These are phyloP conservation scores for Pythium volutum DNA, from an alignment of 352 stramenopile genomes.

Conservation along the genomic window DNA sequence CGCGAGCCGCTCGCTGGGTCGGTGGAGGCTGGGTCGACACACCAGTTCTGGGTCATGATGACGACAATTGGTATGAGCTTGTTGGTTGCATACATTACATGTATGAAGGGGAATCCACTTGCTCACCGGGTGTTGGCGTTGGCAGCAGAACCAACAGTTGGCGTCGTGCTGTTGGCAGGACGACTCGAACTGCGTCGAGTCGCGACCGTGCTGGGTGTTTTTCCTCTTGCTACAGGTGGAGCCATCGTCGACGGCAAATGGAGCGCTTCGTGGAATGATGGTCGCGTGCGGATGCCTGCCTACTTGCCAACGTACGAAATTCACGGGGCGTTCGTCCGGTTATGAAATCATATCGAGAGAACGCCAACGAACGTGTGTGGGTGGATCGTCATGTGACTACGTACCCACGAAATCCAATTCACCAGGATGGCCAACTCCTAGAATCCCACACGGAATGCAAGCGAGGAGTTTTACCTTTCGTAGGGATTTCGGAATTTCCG, in stretches of 20 bases:
- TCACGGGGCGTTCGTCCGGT: too few species aligned
- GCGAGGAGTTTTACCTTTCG: too few species aligned
- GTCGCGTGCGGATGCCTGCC: background rate
- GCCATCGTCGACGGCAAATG: background rate
- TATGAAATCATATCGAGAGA: too few species aligned
- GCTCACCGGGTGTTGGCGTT: background rate
- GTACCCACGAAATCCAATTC: too few species aligned
- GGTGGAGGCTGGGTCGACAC: background rate
- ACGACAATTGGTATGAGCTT: background rate
- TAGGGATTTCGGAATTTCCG: too few species aligned
- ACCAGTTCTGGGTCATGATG: too few species aligned
- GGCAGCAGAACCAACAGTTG: background rate
- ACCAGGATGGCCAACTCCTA: too few species aligned
- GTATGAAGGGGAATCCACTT: background rate
- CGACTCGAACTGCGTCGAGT: background rate
- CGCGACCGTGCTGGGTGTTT: background rate
- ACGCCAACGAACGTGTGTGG: too few species aligned
- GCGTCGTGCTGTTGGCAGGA: background rate
- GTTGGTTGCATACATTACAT: background rate
- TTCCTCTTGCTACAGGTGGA: background rate
- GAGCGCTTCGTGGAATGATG: conserved; percentile 3
- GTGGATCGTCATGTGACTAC: too few species aligned
- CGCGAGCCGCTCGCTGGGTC: conserved; percentile 5
- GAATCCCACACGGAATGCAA: too few species aligned
- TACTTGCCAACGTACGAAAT: too few species aligned